Evolutionary conservation across 768 basidiomycete species (phyloP).

Genomic region (Hirschioporus abietinus): DNA sequence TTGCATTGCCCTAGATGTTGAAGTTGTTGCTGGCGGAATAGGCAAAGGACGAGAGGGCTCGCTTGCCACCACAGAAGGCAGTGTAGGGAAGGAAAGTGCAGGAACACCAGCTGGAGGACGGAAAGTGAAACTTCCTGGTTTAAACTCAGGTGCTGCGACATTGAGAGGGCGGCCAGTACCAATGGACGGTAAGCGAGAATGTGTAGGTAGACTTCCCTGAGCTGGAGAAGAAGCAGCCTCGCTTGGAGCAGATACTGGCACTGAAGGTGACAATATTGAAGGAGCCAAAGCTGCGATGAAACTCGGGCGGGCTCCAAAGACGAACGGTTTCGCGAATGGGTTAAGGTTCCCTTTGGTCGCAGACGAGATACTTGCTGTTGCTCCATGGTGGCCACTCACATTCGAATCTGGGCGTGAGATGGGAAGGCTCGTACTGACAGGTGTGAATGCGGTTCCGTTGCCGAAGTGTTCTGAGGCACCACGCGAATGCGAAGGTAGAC

Average conservation of each 20-base stretch:
- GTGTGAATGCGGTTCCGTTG: not conserved
- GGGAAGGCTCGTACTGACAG: not conserved
- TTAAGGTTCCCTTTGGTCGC: slow-evolving; percentile 39
- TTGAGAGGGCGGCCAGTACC: slow-evolving; percentile 61
- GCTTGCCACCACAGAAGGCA: slow-evolving; percentile 21
- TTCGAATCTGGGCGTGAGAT: slow-evolving; percentile 6
- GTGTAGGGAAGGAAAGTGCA: slow-evolving; percentile 39
- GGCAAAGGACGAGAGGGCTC: slow-evolving; percentile 36
- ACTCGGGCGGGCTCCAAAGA: slow-evolving; percentile 52
- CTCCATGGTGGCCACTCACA: not conserved
- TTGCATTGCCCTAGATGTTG: slow-evolving; percentile 41
- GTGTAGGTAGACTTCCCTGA: slow-evolving; percentile 16
- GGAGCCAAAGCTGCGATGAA: slow-evolving; percentile 22
- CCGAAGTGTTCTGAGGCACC: slow-evolving; percentile 37
- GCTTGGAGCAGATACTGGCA: not conserved
- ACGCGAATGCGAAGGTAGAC: slow-evolving; percentile 61
- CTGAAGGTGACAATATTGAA: slow-evolving; percentile 13
- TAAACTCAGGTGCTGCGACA: slow-evolving; percentile 75
- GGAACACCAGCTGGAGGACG: slow-evolving; percentile 63
- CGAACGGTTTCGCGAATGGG: slow-evolving; percentile 79
- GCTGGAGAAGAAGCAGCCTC: slow-evolving; percentile 3
- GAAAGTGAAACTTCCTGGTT: slow-evolving; percentile 74
- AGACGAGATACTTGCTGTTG: not conserved
- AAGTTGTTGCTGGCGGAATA: slow-evolving; percentile 23
- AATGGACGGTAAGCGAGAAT: slow-evolving; percentile 39